Evolutionary conservation across 1,284 basidiomycete species (phyloP), one percentile per base, ranked within the genome.

Genomic region (Rhodotorula sp.): DNA sequence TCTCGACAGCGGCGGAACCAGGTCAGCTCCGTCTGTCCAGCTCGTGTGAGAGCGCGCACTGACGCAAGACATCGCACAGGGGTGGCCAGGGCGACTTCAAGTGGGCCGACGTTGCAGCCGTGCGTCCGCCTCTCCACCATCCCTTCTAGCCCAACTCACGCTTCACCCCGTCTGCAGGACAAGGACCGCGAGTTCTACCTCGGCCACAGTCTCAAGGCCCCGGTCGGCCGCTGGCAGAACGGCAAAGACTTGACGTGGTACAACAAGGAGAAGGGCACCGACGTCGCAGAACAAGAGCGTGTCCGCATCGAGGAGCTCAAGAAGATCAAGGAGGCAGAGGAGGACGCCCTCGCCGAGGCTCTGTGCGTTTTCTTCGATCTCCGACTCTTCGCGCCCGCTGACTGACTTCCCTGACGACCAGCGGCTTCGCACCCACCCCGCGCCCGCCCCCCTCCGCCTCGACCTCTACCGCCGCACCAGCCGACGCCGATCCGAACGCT

Each of bases 161-260:
- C 39, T 44, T 15, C 32, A 21, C 50, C 3, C 55, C 7, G 15
- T 3, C 3, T 1, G 25, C 48, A 74, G 71, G 76, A 78, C 66
- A 75, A 76, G 54, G 69, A 78, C 50, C 72, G 76, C 25, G 76
- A 78, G 61, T 74, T 75, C 66, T 78, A 78, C 68, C 70, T 78
- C 46, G 78, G 78, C 1, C 78, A 79, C 61, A 67, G 62, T 5
- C 48, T 78, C 19, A 73, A 72, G 37, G 78, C 78, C 1, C 77
- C 78, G 21, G 69, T 71, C 27, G 78, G 77, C 8, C 70, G 77
- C 0, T 78, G 76, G 77, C 74, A 75, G 59, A 69, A 75, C 39
- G 66, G 71, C 46, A 71, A 72, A 55, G 77, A 78, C 66, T 46
- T 77, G 36, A 72, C 69, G 0, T 78, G 77, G 75, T 79, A 79